Percentiles rank a stretch among this genome's conserved stretches.
Conservation (phyloP, 306 rosid genomes). For the Canavalia ensiformis region DNA sequence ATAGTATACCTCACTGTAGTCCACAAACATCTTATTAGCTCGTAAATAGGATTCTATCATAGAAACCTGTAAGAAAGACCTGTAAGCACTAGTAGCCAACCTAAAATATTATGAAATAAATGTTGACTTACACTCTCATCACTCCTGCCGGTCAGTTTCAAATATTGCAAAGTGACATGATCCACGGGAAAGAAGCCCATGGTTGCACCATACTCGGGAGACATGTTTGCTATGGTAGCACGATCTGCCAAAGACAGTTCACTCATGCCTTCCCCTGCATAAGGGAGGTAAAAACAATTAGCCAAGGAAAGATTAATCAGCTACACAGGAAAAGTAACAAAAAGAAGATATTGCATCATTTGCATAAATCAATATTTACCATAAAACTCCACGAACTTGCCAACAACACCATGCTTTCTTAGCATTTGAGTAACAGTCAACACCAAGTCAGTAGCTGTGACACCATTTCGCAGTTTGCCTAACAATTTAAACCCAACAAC, state of each 20-base stretch:
- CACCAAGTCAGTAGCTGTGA: constrained; percentile 97
- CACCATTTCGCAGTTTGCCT: constrained; percentile 87
- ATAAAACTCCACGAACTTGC: constrained; percentile 95
- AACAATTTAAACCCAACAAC: constrained; percentile 91
- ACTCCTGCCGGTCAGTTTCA: constrained; percentile 90
- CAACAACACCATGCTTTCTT: constrained; percentile 97
- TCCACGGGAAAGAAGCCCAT: constrained; percentile 99
- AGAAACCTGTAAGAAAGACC: constrained; percentile 66
- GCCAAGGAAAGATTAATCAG: constrained; percentile 43
- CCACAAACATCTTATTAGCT: constrained; percentile 92
- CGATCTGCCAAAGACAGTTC: constrained; percentile 90
- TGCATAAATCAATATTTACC: constrained; percentile 58
- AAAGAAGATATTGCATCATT: constrained; percentile 11
- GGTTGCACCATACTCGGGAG: constrained; percentile 97
- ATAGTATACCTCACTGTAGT: constrained; percentile 77
- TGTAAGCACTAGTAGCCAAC: constrained; percentile 53
- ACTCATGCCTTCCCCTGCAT: constrained; percentile 94
- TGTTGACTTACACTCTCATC: constrained; percentile 75
- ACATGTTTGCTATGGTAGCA: constrained; percentile 98
- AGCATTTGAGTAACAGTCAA: constrained; percentile 95
- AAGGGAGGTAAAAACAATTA: constrained; percentile 40
- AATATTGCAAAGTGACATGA: constrained; percentile 91
- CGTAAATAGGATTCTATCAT: constrained; percentile 85
- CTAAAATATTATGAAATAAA: constrained; percentile 22
- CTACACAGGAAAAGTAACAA: constrained; percentile 22